A percentile compares a stretch with the other conserved stretches of the same genome.
phyloP scores from a whole-genome alignment of 78 protist genomes.

The Speleostelium caveatum region DNA sequence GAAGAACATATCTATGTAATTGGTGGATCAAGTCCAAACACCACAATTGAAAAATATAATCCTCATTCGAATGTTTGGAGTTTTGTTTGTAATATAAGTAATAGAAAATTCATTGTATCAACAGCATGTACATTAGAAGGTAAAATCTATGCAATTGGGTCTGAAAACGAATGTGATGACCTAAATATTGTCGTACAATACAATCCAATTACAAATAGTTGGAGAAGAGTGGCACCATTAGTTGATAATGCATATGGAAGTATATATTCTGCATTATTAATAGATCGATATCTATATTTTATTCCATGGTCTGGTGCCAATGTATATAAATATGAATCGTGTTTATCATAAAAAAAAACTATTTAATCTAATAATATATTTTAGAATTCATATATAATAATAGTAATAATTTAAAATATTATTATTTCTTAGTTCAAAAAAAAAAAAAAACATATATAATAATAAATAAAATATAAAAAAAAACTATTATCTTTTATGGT shows the following conservation, averaged over 20 bases:
- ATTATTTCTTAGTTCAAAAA: too few species aligned
- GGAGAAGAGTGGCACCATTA: constrained; percentile 55
- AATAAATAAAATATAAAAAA: too few species aligned
- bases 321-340: constrained; percentile 55
- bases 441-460: too few species aligned
- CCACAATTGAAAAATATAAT: constrained; percentile 28
- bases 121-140: constrained; percentile 16
- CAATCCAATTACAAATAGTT: constrained; percentile 18
- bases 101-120: constrained; percentile 1
- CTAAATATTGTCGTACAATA: constrained; percentile 50
- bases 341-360: constrained; percentile 17
- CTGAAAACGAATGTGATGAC: constrained; percentile 58
- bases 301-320: constrained; percentile 45
- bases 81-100: constrained; percentile 16
- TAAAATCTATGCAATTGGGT: constrained; percentile 60
- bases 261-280: neutral
- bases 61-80: constrained; percentile 63
- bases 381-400: too few species aligned
- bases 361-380: too few species aligned
- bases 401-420: too few species aligned
- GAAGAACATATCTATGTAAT: constrained; percentile 22
- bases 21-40: constrained; percentile 35
- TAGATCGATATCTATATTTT: constrained; percentile 48
- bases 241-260: constrained; percentile 12
- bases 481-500: too few species aligned